Evolutionary conservation across 2,329 filamentous ascomycete species (phyloP), one percentile per base, ranked within the genome.

Genomic region (Davidsoniella virescens): DNA sequence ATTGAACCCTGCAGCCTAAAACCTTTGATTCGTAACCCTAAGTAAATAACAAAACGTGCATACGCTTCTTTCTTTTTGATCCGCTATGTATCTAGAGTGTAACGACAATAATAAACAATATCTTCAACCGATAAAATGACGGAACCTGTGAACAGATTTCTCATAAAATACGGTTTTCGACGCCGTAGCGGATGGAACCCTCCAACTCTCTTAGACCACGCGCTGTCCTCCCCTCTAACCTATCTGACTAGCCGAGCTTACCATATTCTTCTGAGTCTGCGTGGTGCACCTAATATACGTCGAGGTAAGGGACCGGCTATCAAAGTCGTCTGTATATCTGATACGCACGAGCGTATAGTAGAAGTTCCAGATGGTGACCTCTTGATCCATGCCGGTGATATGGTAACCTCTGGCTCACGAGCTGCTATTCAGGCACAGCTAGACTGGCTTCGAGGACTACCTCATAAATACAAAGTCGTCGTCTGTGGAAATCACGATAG

Each of bases 401-500:
- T 94, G 76, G 94, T 67, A 94, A 86, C 87, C 70, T 59, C 70
- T 18, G 90, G 90, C 38, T 82, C 78, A 7, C 72, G 77, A 0
- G 68, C 69, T 10, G 82, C 87, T 54, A 80, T 96, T 51, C 87
- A 94, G 66, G 69, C 67, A n/a, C 82, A 92, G 58, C 70, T 95
- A 41, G 76, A 94, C 67, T 95, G 87, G 87, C 70, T 95, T 10
- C 73, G 71, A 44, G 68, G 69, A 3, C 73, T 88, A 6, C 84
- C 85, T 0, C 87, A 94, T 60, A 66, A 67, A 36, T 74, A 93
- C 63, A 94, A 94, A 64, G 71, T 95, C 20, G 75, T 88, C 36
- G 78, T 96, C 29, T 78, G 79, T 29, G 90, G 90, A 1, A 95
- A 95, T 61, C 90, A 95, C 63, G 90, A 95, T 61, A 81, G 78